These are phyloP conservation scores for Dendrobium nobile DNA, from an alignment of 106 monocot species.

Conservation along the genomic window DNA sequence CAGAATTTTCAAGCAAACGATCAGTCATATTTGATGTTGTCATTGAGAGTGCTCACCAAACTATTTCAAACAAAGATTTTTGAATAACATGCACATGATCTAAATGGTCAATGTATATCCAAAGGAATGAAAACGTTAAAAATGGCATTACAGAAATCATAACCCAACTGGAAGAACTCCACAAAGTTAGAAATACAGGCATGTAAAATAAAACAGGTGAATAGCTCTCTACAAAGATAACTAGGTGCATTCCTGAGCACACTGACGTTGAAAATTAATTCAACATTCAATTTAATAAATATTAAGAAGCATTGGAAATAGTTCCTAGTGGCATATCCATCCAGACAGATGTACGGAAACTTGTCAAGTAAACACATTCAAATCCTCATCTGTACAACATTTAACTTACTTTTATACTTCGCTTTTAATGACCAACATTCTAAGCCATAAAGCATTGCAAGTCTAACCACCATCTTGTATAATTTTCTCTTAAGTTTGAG, in stretches of 20 bases:
- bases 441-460: too few relatives aligned
- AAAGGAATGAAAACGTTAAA: too few relatives aligned
- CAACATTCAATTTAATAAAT: not conserved
- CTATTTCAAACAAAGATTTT: not conserved
- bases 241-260: not conserved
- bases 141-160: not conserved
- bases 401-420: too few relatives aligned
- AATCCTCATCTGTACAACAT: too few relatives aligned
- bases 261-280: not conserved
- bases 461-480: too few relatives aligned
- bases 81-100: not conserved
- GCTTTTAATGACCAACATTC: too few relatives aligned
- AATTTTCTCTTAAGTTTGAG: too few relatives aligned
- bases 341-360: not conserved
- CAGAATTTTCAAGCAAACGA: not conserved
- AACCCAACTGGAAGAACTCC: not conserved
- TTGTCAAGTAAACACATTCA: not conserved
- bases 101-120: not conserved
- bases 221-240: not conserved
- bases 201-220: not conserved
- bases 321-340: not conserved
- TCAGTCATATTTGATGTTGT: not conserved
- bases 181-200: not conserved
- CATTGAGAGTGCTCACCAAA: not conserved
- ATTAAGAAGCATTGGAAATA: not conserved